phyloP scores from a whole-genome alignment of 1,139 yeast genomes.

The Suhomyces guaymorum region DNA sequence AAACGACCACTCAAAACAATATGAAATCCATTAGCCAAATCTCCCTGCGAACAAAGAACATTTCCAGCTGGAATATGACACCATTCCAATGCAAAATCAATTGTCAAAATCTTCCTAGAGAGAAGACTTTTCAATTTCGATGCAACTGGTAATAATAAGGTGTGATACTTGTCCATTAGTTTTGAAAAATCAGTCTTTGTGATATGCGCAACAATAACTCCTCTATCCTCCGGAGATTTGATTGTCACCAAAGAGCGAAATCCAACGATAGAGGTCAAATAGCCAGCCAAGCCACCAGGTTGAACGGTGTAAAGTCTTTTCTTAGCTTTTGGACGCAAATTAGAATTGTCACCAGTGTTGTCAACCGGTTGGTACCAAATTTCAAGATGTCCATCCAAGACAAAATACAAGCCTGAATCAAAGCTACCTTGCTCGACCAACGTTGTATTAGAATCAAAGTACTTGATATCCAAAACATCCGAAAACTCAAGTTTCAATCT shows the following conservation, averaged over 20 bases:
- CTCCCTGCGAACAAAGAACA: conserved; percentile 76
- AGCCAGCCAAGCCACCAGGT: conserved; percentile 88
- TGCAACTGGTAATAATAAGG: conserved; percentile 76
- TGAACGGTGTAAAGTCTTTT: conserved; percentile 57
- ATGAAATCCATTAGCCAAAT: conserved; percentile 88
- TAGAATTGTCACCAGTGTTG: conserved; percentile 19
- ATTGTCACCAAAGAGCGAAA: conserved; percentile 76
- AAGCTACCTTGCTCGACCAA: conserved; percentile 65
- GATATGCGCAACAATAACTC: conserved; percentile 69
- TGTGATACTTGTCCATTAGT: conserved; percentile 73
- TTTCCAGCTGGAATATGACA: conserved; percentile 86
- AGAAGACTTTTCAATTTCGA: conserved; percentile 65
- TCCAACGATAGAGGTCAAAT: conserved; percentile 77
- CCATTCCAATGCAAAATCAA: conserved; percentile 96
- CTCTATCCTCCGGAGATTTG: conserved; percentile 52
- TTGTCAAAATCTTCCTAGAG: conserved; percentile 65
- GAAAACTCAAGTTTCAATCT: conserved; percentile 66
- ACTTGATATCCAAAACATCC: conserved; percentile 57
- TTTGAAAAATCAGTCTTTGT: conserved; percentile 63
- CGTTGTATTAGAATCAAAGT: conserved; percentile 53
- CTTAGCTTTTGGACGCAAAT: conserved; percentile 22
- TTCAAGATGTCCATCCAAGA: conserved; percentile 75
- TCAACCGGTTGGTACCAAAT: conserved; percentile 40
- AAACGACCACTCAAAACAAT: conserved; percentile 88
- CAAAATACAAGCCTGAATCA: conserved; percentile 74